A percentile compares a stretch with the other conserved stretches of the same genome.
These are phyloP conservation scores for Fusarium redolens DNA, from an alignment of 2,329 filamentous ascomycete species.

Conservation along the genomic window DNA sequence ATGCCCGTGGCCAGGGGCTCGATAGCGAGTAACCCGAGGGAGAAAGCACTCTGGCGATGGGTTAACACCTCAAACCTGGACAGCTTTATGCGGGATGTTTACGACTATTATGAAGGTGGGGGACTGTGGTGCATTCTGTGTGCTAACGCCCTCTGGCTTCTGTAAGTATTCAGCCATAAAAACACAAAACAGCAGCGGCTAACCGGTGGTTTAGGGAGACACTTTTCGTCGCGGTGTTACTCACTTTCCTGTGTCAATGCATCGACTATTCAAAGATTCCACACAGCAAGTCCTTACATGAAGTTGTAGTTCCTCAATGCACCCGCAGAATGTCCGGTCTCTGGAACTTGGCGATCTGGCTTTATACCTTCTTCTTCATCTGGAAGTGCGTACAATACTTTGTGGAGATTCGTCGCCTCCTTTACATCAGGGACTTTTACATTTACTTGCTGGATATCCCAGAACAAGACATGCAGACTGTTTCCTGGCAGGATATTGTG, in stretches of 20 bases:
- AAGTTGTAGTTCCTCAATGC: conserved; percentile 77
- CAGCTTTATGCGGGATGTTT: conserved; percentile 85
- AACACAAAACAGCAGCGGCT: conserved; percentile 3
- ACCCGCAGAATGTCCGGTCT: conserved; percentile 78
- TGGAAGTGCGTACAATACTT: conserved; percentile 81
- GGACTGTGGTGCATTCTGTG: conserved; percentile 88
- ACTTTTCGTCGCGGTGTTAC: conserved; percentile 82
- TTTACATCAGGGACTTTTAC: conserved; percentile 87
- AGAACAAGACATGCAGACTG: conserved; percentile 87
- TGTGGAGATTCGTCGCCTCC: conserved; percentile 77
- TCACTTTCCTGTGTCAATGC: conserved; percentile 87
- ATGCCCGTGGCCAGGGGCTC: conserved; percentile 46
- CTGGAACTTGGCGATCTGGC: conserved; percentile 83
- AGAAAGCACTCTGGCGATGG: conserved; percentile 92
- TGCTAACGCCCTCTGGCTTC: conserved; percentile 75
- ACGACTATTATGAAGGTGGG: conserved; percentile 85
- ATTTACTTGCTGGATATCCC: conserved; percentile 84
- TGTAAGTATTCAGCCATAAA: conserved; percentile 63
- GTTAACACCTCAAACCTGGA: conserved; percentile 91
- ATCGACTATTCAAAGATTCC: conserved; percentile 83
- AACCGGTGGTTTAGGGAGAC: conserved; percentile 68
- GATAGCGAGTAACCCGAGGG: conserved; percentile 58
- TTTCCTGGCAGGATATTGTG: conserved; percentile 93
- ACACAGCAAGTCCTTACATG: conserved; percentile 66
- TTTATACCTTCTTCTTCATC: conserved; percentile 87